phyloP scores from a whole-genome alignment of 192 early-diverging fungal species.

The Chytriomyces confervae region DNA sequence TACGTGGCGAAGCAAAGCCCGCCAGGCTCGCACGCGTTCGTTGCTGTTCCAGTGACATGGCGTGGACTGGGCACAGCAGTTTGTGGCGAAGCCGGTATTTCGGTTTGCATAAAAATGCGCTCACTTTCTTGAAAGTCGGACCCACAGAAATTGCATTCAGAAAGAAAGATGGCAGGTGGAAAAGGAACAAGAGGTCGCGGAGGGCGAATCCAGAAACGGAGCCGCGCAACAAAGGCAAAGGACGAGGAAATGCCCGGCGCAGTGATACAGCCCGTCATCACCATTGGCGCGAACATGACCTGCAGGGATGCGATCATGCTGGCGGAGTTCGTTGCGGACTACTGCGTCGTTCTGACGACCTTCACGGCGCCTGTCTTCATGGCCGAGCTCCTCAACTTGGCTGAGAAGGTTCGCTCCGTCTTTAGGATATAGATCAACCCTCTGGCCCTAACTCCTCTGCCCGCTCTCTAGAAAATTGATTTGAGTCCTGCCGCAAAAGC shows the following conservation, averaged over 20 bases:
- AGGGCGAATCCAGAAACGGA: background rate
- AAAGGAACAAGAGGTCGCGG: background rate
- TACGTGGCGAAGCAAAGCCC: no score
- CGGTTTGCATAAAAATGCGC: no score
- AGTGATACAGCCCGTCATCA: background rate
- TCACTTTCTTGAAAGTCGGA: no score
- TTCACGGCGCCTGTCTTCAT: slow-evolving; percentile 2
- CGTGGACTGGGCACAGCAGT: no score
- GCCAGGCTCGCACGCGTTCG: no score
- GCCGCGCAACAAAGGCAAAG: background rate
- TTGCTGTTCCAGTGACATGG: no score
- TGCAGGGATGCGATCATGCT: slow-evolving; percentile 21
- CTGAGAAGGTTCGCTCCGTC: slow-evolving; percentile 17
- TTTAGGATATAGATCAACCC: background rate
- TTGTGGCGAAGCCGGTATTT: no score
- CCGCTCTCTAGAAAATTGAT: slow-evolving; percentile 29
- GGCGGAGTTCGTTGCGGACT: slow-evolving; percentile 14
- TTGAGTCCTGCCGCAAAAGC: slow-evolving; percentile 35
- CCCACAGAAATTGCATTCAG: no score
- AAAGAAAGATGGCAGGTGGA: background rate
- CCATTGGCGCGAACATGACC: background rate
- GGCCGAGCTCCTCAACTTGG: slow-evolving; percentile 19
- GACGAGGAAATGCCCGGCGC: background rate
- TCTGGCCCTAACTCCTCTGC: background rate
- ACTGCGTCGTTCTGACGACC: background rate